Evolutionary conservation across 306 rosid genomes (phyloP), one percentile per base, ranked within the genome.

Genomic region (Myrica gale): DNA sequence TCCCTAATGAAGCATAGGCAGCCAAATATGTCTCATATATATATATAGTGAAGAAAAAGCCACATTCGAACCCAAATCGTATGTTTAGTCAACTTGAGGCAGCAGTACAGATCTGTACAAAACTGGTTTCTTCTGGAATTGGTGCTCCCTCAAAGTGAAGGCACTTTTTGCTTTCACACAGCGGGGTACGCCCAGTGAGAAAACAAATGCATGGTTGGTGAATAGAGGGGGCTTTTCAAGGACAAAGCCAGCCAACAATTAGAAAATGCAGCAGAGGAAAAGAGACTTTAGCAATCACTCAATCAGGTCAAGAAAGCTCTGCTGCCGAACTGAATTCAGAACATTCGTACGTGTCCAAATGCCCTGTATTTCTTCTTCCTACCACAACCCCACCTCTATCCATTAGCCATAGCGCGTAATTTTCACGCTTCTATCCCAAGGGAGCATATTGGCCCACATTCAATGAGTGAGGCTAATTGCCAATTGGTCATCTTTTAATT

Each of bases 261-360:
- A 17, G 54, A 68, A 76, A 65, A 65, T 9, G 19, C 20, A 23
- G 3, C 20, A 21, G 21, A 45, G 5, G 13, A 53, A 67, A 44
- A 21, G 16, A 62, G 60, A 73, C 7, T 32, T 17, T 45, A 37
- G 73, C 63, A 46, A n/a, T n/a, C n/a, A n/a, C n/a, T n/a, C n/a
- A n/a, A 66, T 44, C 37, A 8, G 72, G 86, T 85, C 89, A 85
- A 87, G 76, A 87, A 87, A 76, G 76, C 52, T 61, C 81, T 70
- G 83, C 86, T 76, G 71, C 80, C 79, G 76, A 70, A 80, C 80
- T 23, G 20, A 57, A 65, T 48, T 10, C 20, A 39, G 82, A 80
- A 72, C 21, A 73, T 70, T 76, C 74, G 55, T 42, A 16, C 32
- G 58, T 78, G 85, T 82, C 80, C 69, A 80, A 56, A 78, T 87